Evolutionary conservation across 306 rosid species (phyloP).

Genomic region (Quercus agrifolia): DNA sequence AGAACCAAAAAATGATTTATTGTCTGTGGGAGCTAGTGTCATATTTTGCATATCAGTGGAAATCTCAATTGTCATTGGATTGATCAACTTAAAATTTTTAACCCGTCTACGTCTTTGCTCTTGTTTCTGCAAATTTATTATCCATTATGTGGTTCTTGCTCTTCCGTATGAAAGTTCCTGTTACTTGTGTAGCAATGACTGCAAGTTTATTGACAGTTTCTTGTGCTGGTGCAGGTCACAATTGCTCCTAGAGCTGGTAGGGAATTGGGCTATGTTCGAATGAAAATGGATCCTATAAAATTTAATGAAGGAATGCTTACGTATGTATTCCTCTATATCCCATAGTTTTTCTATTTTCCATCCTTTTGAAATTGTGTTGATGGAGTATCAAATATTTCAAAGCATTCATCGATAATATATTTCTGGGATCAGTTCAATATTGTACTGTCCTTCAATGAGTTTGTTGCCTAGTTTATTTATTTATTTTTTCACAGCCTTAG

Average conservation of each 20-base stretch:
- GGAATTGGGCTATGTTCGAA: slow-evolving; percentile 93
- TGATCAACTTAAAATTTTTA: background rate
- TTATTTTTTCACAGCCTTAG: slow-evolving; percentile 5
- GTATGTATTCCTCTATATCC: slow-evolving; percentile 43
- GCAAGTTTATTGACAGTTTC: slow-evolving; percentile 9
- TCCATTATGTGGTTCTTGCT: background rate
- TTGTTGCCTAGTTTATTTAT: slow-evolving; percentile 11
- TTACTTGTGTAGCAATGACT: background rate
- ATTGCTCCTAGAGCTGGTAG: slow-evolving; percentile 99
- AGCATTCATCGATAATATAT: slow-evolving; percentile 12
- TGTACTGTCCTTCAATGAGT: background rate
- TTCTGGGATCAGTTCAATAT: slow-evolving; percentile 9
- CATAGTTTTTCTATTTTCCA: background rate
- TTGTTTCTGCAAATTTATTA: background rate
- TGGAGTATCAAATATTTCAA: background rate
- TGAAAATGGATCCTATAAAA: slow-evolving; percentile 77
- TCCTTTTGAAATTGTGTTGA: slow-evolving; percentile 12
- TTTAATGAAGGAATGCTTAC: slow-evolving; percentile 84
- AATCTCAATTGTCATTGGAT: background rate
- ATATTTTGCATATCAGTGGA: background rate
- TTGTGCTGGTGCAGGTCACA: slow-evolving; percentile 63
- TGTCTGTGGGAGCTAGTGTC: background rate
- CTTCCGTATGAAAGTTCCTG: background rate
- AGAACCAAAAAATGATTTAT: background rate
- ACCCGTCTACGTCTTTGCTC: background rate